Base-by-base conservation (phyloP, 371 early-diverging fungal species). In the Mucor lusitanicus region DNA sequence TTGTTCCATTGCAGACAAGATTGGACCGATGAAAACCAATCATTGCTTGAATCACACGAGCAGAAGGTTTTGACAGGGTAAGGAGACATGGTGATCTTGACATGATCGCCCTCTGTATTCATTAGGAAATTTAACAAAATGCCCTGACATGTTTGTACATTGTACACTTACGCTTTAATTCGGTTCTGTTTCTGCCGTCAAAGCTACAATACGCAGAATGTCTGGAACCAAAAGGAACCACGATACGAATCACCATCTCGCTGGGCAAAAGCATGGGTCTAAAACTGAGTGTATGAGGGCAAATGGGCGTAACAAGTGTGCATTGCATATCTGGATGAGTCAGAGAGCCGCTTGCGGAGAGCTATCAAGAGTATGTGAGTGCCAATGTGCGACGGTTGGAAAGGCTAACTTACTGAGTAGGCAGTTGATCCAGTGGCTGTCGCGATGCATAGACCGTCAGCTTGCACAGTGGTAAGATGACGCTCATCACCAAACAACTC, bases 391-490 rank as follows among this genome's bases (percentile, higher is more conserved):
- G n/a, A n/a, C n/a, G 35, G 19, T 53, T 81, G 61, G 15, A 81
- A 77, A 68, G 78, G 75, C 19, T 53, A 30, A 37, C 84, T 85
- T 80, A 92, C 87, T 27, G 94, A 93, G 73, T 97, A 98, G 0
- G 97, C 98, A 0, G 98, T 98, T 0, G 95, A 94, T 12, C 98
- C 98, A 0, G 98, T 98, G 0, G 98, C 96, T 1, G 98, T 97
- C 0, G 95, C 88, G 57, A 98, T 82, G 50, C 92, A 90, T 58
- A 98, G 75, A 0, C 97, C 98, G 70, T 98, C 98, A 0, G 95
- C 95, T 71, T 92, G 93, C 0, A 93, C 88, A 4, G 91, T 91
- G 1, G 95, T 95, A 65, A 95, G 76, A 59, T 92, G 95, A 35
- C 83, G 77, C 32, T 92, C 92, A 70, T 94, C 93, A 33, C 93